Evolutionary conservation across 768 basidiomycete genomes (phyloP), one percentile per base, ranked within the genome.

Genomic region (Botryobasidium botryosum): DNA sequence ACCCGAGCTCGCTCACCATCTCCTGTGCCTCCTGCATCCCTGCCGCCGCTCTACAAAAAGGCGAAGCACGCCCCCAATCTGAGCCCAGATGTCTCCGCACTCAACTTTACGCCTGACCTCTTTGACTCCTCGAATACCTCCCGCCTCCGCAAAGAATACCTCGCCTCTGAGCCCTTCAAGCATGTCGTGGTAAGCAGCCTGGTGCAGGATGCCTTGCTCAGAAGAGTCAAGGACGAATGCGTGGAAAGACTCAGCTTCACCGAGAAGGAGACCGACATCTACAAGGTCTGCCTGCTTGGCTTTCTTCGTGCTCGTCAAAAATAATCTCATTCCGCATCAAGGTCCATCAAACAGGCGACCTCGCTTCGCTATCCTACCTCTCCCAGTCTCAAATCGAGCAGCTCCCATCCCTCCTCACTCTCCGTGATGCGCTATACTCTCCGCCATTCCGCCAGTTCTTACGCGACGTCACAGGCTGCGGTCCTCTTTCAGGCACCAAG

Each of bases 251-350:
- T 91, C 49, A 77, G 68, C 59, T 88, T 91, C 58, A 72, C 80
- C 3, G 79, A 88, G 65, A 97, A 94, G 64, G 85, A 96, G 68
- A 97, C 92, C 2, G 92, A 97, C 57, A 97, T 97, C 52, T 97
- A 96, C 74, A 88, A 85, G 77, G 85, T 82, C 49, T 48, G 64
- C 29, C 41, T 6, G 8, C 2, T 3, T n/a, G 35, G 6, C n/a
- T 10, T 4, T 10, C 17, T 10, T 1, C 13, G 17, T 32, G 25
- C n/a, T 12, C 6, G 6, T 5, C 25, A 13, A 12, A 13, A 27
- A 2, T 2, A 2, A 5, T 26, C 18, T 21, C 18, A 26, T n/a
- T 26, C 33, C 23, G 20, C 18, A 5, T 32, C 35, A 53, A 96
- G 91, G 81, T 97, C 55, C 80, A 90, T 62, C 92, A 97, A 67